phyloP scores from a whole-genome alignment of 2,329 filamentous ascomycete genomes.

The Scytalidium lignicola region DNA sequence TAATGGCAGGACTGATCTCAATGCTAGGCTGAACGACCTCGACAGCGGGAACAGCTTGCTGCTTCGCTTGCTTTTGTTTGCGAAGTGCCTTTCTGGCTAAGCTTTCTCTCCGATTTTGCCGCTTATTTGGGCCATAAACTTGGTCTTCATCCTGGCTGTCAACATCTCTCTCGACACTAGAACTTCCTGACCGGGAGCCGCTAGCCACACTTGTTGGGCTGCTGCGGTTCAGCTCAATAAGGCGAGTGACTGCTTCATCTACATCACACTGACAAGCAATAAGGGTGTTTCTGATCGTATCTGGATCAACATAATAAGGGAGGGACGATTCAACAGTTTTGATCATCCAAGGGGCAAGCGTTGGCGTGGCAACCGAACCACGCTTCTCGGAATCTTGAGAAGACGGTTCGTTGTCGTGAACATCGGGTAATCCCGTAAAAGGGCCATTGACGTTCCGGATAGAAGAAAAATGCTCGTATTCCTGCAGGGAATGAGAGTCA shows the following conservation, averaged over 20 bases:
- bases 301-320: conserved; percentile 43
- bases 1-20: neutral
- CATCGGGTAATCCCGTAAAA: conserved; percentile 48
- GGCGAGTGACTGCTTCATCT: conserved; percentile 43
- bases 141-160: conserved; percentile 43
- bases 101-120: conserved; percentile 20
- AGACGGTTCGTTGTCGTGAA: conserved; percentile 25
- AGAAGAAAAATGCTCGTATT: conserved; percentile 63
- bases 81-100: conserved; percentile 5
- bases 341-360: conserved; percentile 50
- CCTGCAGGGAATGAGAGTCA: conserved; percentile 31
- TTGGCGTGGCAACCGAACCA: conserved; percentile 31
- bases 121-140: conserved; percentile 44
- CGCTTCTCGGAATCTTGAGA: conserved; percentile 35
- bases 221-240: conserved; percentile 40
- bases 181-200: conserved; percentile 32
- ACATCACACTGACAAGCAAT: conserved; percentile 44
- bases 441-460: conserved; percentile 56
- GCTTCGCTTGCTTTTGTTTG: conserved; percentile 4
- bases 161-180: conserved; percentile 43
- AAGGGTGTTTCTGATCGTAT: conserved; percentile 45
- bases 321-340: conserved; percentile 46
- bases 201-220: conserved; percentile 10
- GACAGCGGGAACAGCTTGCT: neutral
- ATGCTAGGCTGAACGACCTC: neutral